Base-by-base conservation (phyloP, 108 stramenopile genomes). In the Fragilaria crotonensis region DNA sequence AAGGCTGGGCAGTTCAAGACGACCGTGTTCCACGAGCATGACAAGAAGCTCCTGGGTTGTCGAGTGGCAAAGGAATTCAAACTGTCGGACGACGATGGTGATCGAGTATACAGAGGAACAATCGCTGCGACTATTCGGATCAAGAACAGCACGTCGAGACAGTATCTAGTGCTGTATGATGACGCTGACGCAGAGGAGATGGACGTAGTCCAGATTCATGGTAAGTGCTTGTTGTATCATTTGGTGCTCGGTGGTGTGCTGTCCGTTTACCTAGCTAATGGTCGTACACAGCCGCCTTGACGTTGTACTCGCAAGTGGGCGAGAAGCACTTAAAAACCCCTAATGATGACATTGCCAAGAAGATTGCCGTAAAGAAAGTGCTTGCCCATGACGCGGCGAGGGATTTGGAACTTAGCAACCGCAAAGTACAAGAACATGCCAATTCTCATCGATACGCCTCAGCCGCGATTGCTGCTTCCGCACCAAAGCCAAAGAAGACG, bases 151-250 rank as follows among this genome's bases (percentile, higher is more conserved):
- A 74, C 61, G 2, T 51, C 44, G 19, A 30, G 48, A 2, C 26
- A 33, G 25, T 90, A 67, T 51, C 57, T 57, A 22, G 67, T 90
- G 31, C 44, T 46, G 25, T 90, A 81, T 66, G 83, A 85, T 61
- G 83, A 90, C 68, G 80, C 75, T 19, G 89, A 90, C 57, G 17
- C 9, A 18, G 89, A 86, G 61, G 71, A 87, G 23, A 45, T 80
- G 33, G 46, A 53, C 7, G 11, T 64, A 2, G 52, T 48, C 0
- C 78, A 75, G 30, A 44, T 90, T 27, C 52, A 68, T 36, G 83
- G 83, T 88, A 68, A 61, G 86, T 67, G 18, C n/a, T n/a, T n/a
- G n/a, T n/a, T n/a, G n/a, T n/a, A n/a, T n/a, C n/a, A n/a, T n/a
- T n/a, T n/a, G n/a, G n/a, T 21, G 2, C 28, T 23, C 17, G 25